These are phyloP conservation scores for Backusella parvicylindrica DNA, from an alignment of 192 early-diverging fungal genomes.

Conservation along the genomic window DNA sequence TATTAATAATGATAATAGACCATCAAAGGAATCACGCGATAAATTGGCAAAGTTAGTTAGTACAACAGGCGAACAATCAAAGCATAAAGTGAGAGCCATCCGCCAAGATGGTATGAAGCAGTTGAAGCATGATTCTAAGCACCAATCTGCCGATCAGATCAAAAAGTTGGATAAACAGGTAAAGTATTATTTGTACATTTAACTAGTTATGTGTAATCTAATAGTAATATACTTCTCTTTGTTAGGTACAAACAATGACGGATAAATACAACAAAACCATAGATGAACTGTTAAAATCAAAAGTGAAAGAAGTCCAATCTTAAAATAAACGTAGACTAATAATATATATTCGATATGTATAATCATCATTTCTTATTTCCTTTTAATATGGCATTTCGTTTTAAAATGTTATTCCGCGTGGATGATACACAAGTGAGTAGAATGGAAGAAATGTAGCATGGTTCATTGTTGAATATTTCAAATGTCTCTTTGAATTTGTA, in stretches of 20 bases:
- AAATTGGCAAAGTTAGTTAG: conserved; percentile 61
- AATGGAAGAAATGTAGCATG: too few relatives aligned
- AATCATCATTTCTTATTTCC: too few relatives aligned
- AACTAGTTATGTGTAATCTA: too few relatives aligned
- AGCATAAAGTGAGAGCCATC: conserved; percentile 59
- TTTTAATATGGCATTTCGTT: too few relatives aligned
- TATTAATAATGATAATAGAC: conserved; percentile 26
- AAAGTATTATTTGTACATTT: conserved; percentile 9
- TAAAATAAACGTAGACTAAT: not conserved
- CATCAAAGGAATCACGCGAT: conserved; percentile 75
- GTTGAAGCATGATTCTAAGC: conserved; percentile 61
- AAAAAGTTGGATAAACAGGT: conserved; percentile 56
- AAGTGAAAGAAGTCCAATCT: conserved; percentile 64
- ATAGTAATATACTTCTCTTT: not conserved
- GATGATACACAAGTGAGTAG: too few relatives aligned
- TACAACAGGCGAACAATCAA: conserved; percentile 63
- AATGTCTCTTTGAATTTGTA: not conserved
- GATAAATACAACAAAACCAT: conserved; percentile 63
- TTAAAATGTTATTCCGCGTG: too few relatives aligned
- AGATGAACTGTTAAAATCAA: conserved; percentile 63
- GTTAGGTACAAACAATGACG: conserved; percentile 54
- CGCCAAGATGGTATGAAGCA: conserved; percentile 75
- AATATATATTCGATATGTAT: too few relatives aligned
- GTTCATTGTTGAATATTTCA: too few relatives aligned
- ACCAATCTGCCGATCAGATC: conserved; percentile 50